Conservation (phyloP, 257 asterid species). For the Lycium ferocissimum region DNA sequence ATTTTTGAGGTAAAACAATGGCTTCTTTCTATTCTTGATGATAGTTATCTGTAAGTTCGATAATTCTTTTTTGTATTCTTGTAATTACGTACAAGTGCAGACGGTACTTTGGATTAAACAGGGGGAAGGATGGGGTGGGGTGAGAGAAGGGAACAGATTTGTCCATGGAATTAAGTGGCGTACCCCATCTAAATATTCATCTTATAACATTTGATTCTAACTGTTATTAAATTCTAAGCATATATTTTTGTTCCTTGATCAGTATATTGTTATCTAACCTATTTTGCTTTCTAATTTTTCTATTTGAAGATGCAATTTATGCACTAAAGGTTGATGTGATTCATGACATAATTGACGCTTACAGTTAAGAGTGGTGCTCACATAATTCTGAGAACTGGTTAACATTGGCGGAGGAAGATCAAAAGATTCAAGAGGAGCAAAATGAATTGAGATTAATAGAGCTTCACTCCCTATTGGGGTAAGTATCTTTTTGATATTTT, state of each 20-base stretch:
- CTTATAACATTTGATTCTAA: neutral
- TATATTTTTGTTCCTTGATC: neutral
- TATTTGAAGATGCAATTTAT: neutral
- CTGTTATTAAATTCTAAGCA: neutral
- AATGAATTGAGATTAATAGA: neutral
- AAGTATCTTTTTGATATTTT: neutral
- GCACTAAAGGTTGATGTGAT: conserved; percentile 8
- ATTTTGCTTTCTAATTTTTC: neutral
- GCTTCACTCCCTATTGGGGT: neutral
- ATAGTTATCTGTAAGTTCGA: neutral
- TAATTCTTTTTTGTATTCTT: neutral
- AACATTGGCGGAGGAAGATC: neutral
- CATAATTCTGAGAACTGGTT: neutral
- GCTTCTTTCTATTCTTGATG: neutral
- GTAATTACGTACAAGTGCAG: neutral
- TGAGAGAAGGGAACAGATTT: neutral
- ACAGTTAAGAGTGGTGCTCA: neutral
- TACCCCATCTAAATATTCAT: neutral
- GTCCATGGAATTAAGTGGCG: neutral
- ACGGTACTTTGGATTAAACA: neutral
- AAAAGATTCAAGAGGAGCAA: neutral
- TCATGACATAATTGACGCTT: neutral
- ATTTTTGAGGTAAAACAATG: neutral
- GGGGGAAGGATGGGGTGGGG: neutral
- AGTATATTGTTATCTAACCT: neutral